Evolutionary conservation across 2,329 filamentous ascomycete genomes (phyloP).

Genomic region (Fusarium penzigii): DNA sequence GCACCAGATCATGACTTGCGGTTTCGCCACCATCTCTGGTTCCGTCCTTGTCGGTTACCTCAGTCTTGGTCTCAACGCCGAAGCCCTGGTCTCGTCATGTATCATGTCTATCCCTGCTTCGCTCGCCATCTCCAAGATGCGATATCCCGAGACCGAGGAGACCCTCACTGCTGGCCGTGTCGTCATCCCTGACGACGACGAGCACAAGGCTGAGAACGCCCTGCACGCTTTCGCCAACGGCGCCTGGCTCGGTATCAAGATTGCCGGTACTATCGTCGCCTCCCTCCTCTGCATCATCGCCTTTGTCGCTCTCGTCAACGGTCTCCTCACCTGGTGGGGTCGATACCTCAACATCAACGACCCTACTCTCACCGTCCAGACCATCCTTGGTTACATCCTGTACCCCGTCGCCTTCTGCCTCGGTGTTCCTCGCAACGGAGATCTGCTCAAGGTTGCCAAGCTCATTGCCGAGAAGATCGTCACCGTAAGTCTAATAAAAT

Average conservation of each 20-base stretch:
- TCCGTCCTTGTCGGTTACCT: slow-evolving; percentile 88
- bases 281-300: slow-evolving; percentile 84
- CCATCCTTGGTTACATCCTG: slow-evolving; percentile 75
- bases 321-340: slow-evolving; percentile 81
- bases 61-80: slow-evolving; percentile 75
- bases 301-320: slow-evolving; percentile 72
- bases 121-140: slow-evolving; percentile 83
- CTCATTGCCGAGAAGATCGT: slow-evolving; percentile 86
- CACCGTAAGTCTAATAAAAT: slow-evolving; percentile 47
- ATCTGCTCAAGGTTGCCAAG: slow-evolving; percentile 71
- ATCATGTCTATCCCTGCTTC: slow-evolving; percentile 96
- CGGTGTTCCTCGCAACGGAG: slow-evolving; percentile 65
- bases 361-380: slow-evolving; percentile 68
- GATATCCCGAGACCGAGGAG: slow-evolving; percentile 86
- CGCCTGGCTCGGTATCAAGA: slow-evolving; percentile 83
- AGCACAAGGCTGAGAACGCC: slow-evolving; percentile 74
- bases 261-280: slow-evolving; percentile 78
- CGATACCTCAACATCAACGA: slow-evolving; percentile 72
- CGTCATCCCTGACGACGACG: slow-evolving; percentile 76
- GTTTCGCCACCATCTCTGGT: slow-evolving; percentile 90
- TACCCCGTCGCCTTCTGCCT: slow-evolving; percentile 81
- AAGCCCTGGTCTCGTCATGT: slow-evolving; percentile 85
- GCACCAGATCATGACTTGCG: slow-evolving; percentile 90
- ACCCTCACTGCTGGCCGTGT: slow-evolving; percentile 80
- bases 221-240: slow-evolving; percentile 85